Evolutionary conservation across 306 rosid species (phyloP).

Genomic region (Luffa aegyptiaca): DNA sequence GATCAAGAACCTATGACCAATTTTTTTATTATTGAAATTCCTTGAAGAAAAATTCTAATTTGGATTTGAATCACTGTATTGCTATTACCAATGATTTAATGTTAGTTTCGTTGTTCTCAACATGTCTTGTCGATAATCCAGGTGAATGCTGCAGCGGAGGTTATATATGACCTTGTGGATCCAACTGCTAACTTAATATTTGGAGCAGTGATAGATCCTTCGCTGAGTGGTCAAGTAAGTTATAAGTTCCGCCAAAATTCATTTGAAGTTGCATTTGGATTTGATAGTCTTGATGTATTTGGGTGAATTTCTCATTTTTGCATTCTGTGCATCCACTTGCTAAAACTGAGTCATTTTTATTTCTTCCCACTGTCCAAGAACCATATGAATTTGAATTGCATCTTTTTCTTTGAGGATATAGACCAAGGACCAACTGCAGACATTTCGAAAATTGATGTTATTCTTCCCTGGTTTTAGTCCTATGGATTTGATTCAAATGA

Average conservation of each 20-base stretch:
- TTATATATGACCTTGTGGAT: constrained; percentile 96
- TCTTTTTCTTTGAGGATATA: not conserved
- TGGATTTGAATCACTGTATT: not conserved
- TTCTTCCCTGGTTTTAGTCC: not conserved
- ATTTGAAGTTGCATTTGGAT: constrained; percentile 1
- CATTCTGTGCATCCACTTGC: not conserved
- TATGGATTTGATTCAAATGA: not conserved
- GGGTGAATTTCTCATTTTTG: not conserved
- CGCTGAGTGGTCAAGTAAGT: constrained; percentile 95
- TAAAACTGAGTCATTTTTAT: not conserved
- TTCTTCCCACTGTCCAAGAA: not conserved
- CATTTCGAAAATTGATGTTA: not conserved
- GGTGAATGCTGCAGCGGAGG: constrained; percentile 99
- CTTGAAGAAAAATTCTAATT: not conserved
- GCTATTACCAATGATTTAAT: not conserved
- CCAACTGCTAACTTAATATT: constrained; percentile 93
- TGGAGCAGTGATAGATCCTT: constrained; percentile 98
- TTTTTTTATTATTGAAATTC: not conserved
- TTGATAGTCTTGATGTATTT: not conserved
- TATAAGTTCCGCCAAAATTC: not conserved
- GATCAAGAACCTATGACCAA: not conserved
- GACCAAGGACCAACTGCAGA: not conserved
- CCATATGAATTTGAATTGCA: not conserved
- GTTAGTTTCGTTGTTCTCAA: not conserved
- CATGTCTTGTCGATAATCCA: constrained; percentile 11